Evolutionary conservation across 2,329 filamentous ascomycete species (phyloP), one percentile per base, ranked within the genome.

Genomic region (Tolypocladium capitatum): DNA sequence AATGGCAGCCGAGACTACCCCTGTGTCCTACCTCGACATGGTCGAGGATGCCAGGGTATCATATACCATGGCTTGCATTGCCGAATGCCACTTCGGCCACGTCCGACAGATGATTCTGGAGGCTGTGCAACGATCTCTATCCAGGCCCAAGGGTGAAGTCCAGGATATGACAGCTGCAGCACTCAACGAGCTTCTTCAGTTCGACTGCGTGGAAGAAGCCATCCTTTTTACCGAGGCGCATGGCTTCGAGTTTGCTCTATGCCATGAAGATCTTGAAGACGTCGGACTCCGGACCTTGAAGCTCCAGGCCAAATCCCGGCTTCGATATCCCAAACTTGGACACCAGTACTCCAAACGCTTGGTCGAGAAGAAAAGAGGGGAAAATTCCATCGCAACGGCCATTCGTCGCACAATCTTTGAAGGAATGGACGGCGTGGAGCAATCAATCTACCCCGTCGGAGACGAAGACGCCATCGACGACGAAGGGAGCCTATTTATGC

Each of bases 31-130:
- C 59, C 83, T 84, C 56, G 68, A 72, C 24, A 79, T 84, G 43
- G 66, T 84, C 28, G 69, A 76, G 53, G 70, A 74, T 36, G 65
- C 68, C 0, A 63, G 68, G 16, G 74, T 82, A 2, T 83, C 81
- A 0, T 84, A 84, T 57, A 82, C 78, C 1, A 82, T 84, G 78
- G 81, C 80, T 14, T 84, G 81, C 54, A 75, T 84, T 50, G 80
- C 80, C 7, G 80, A 84, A 56, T 76, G 80, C n/a, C 78, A 82
- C 56, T 83, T 84, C 49, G 75, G 76, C 36, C 68, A 72, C 33
- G 66, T 83, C 31, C 77, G 81, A 36, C 76, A 77, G 47, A 70
- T 73, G 13, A 74, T 81, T 16, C 59, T 84, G 18, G 71, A 71
- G 47, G 72, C 74, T 16, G 64, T 83, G 21, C 71, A 75, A 45